Percentiles rank a stretch among this genome's conserved stretches.
Conservation (phyloP, 2,329 filamentous ascomycete genomes). For the Colletotrichum melonis region DNA sequence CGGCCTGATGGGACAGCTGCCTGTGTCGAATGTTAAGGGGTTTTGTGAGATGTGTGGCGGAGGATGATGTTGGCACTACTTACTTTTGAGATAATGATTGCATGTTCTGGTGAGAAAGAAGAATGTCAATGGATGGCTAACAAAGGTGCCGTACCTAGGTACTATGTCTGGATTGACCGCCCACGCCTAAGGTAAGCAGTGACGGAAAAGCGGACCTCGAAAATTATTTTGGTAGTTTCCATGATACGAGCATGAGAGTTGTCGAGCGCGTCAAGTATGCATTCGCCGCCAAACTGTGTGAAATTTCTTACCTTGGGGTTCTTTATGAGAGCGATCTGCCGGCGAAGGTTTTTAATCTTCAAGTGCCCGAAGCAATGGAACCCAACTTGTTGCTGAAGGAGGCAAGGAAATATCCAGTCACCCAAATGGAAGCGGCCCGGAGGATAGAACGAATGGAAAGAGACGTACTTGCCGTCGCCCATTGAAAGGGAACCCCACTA, state of each 20-base stretch:
- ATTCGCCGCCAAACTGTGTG: not conserved
- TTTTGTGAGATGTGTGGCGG: not conserved
- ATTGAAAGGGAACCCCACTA: constrained; percentile 22
- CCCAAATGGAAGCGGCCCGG: not conserved
- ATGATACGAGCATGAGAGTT: not conserved
- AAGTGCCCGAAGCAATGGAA: not conserved
- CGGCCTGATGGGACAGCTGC: not conserved
- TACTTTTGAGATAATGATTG: not conserved
- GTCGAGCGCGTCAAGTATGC: not conserved
- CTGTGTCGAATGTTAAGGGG: not conserved
- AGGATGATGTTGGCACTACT: not conserved
- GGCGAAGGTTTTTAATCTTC: not conserved
- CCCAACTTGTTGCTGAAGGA: not conserved
- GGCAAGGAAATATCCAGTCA: not conserved
- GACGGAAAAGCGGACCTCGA: not conserved
- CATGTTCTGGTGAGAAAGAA: not conserved
- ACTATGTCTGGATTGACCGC: not conserved
- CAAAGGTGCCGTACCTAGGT: not conserved
- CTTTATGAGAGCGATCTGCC: not conserved
- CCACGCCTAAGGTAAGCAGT: not conserved
- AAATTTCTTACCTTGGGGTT: not conserved
- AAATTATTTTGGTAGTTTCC: not conserved
- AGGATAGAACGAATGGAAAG: not conserved
- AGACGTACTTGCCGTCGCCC: not conserved
- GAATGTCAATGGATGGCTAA: not conserved